Conservation (phyloP, 129 eudicot species). For the Arctium lappa region DNA sequence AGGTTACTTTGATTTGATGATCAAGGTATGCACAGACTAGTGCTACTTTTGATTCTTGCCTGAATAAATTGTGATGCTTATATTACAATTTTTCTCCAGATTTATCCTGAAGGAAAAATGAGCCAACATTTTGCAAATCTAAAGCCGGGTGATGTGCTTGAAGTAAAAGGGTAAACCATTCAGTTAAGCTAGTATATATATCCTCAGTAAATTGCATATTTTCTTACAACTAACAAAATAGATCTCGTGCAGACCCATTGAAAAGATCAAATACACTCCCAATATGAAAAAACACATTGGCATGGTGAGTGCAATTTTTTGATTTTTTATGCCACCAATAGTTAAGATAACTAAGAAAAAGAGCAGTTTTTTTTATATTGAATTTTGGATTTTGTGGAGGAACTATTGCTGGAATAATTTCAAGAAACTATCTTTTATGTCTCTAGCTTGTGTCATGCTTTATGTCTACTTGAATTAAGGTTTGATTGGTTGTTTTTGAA, state of each 20-base stretch:
- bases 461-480: neutral
- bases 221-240: constrained; percentile 18
- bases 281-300: constrained; percentile 99
- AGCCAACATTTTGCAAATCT: constrained; percentile 96
- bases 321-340: neutral
- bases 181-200: neutral
- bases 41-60: neutral
- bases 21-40: constrained; percentile 52
- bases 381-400: neutral
- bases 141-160: constrained; percentile 92
- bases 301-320: constrained; percentile 58
- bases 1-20: constrained; percentile 92
- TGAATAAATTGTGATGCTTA: neutral
- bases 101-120: constrained; percentile 98
- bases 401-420: neutral
- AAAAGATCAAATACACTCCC: constrained; percentile 85
- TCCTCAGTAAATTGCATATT: neutral
- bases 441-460: neutral
- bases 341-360: neutral
- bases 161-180: constrained; percentile 87
- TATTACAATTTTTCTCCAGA: constrained; percentile 34
- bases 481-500: neutral
- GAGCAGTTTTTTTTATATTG: neutral
- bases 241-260: constrained; percentile 73
- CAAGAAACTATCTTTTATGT: neutral